Base-by-base conservation (phyloP, 2,329 filamentous ascomycete species). In the Blastomyces silverae region DNA sequence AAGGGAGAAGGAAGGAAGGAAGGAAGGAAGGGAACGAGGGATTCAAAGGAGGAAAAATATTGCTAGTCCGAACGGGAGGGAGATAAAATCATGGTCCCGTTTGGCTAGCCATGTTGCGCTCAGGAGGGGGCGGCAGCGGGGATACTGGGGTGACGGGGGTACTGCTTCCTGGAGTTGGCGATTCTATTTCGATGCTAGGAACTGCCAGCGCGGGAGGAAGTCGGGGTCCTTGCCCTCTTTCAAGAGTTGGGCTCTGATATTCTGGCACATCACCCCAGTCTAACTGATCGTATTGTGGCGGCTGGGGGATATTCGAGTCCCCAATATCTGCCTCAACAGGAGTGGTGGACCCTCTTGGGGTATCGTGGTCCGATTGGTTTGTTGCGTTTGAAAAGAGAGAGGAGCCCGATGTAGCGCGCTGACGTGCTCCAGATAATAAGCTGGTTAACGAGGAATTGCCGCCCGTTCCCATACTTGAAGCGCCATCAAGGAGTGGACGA, bases 181-280 rank as follows among this genome's bases (percentile, higher is more conserved):
- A 66, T 65, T 68, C 69, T 17, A 73, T 67, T 37, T 72, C 66
- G 34, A 73, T 73, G 17, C 69, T 70, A 25, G 71, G 71, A 11
- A 72, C 63, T 15, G 56, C 64, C 22, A 53, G 66, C 15, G 69
- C 22, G 10, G 61, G 62, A 42, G 67, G 64, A 46, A 68, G 67
- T 46, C 31, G 67, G n/a, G 65, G 64, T 10, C 64, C 62, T 25
- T 69, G 63, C 37, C 57, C 65, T 55, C 66, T 65, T 28, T 71
- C 70, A 1, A 65, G 39, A 2, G 69, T 44, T 1, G 73, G 71
- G 55, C 73, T 73, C 48, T 73, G 70, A 64, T 80, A 80, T 0
- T 77, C 73, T 13, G 78, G 78, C 11, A 77, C 78, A 28, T 79
- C 77, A 42, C 78, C 78, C 77, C 77, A 79, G 34, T 77, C 73